Evolutionary conservation across 257 asterid species (phyloP).

Genomic region (Penstemon eatonii): DNA sequence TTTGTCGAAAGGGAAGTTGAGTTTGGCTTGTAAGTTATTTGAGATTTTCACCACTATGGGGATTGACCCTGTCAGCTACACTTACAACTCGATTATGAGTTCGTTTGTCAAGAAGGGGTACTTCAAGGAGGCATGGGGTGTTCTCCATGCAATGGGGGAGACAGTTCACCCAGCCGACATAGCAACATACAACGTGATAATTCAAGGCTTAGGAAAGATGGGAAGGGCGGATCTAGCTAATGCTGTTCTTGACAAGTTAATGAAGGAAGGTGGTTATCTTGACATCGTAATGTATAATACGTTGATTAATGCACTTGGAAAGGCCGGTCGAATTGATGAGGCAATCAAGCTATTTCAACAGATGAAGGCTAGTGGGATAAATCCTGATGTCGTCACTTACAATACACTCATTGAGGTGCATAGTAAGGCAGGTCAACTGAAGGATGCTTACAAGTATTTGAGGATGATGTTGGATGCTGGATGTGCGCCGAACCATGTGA

Average conservation of each 20-base stretch:
- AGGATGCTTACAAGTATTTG: constrained; percentile 77
- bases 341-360: constrained; percentile 62
- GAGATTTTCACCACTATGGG: constrained; percentile 79
- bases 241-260: constrained; percentile 69
- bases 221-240: constrained; percentile 89
- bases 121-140: constrained; percentile 83
- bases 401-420: constrained; percentile 90
- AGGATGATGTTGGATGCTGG: constrained; percentile 93
- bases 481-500: constrained; percentile 88
- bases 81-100: constrained; percentile 89
- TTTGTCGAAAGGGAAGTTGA: constrained; percentile 82
- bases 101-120: constrained; percentile 90
- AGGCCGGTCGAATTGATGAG: constrained; percentile 75
- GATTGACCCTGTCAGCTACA: constrained; percentile 64
- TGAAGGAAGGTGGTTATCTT: constrained; percentile 82
- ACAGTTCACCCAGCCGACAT: constrained; percentile 65
- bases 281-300: constrained; percentile 95
- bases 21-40: constrained; percentile 85
- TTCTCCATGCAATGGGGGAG: constrained; percentile 71
- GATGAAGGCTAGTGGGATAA: constrained; percentile 76
- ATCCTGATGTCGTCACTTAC: constrained; percentile 86
- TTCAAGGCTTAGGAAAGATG: constrained; percentile 88
- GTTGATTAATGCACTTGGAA: constrained; percentile 82
- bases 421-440: constrained; percentile 66
- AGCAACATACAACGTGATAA: constrained; percentile 78